These are phyloP conservation scores for Cymbopogon citratus DNA, from an alignment of 176 grass and related monocot genomes.

Conservation along the genomic window DNA sequence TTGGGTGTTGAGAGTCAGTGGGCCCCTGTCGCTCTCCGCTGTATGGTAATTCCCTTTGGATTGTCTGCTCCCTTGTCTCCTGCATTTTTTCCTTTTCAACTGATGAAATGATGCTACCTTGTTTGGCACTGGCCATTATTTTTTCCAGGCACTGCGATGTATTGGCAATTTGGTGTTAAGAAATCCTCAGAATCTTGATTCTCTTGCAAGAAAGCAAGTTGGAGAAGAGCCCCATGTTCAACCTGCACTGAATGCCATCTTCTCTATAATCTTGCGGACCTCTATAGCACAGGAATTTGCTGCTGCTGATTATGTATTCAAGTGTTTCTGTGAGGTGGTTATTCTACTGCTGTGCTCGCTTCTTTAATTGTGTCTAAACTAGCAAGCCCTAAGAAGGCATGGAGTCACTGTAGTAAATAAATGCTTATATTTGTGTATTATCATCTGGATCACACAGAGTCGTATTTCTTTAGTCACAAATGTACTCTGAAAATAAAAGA, in stretches of 20 bases:
- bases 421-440: background rate
- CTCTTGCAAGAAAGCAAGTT: slow-evolving; percentile 73
- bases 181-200: slow-evolving; percentile 85
- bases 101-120: slow-evolving; percentile 14
- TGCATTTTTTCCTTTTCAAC: background rate
- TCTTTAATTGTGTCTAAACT: background rate
- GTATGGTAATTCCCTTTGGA: slow-evolving; percentile 60
- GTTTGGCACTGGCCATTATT: background rate
- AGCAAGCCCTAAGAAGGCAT: background rate
- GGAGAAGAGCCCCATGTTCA: slow-evolving; percentile 94
- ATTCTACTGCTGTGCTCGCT: slow-evolving; percentile 16
- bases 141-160: slow-evolving; percentile 77
- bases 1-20: slow-evolving; percentile 93
- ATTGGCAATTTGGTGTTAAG: slow-evolving; percentile 82
- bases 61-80: background rate
- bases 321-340: slow-evolving; percentile 89
- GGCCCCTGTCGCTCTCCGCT: slow-evolving; percentile 85
- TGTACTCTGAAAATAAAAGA: background rate
- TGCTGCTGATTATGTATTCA: slow-evolving; percentile 91
- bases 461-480: background rate
- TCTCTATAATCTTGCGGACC: slow-evolving; percentile 71
- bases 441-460: slow-evolving; percentile 9
- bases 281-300: slow-evolving; percentile 80
- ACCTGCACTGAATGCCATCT: slow-evolving; percentile 80
- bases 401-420: background rate